Evolutionary conservation across 306 rosid species (phyloP).

Genomic region (Cucumis sativus): Cucumber_9930_V3 NC_026657.2:36669001-36669500

Average conservation of each 20-base stretch:
- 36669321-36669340: slow-evolving; percentile 60
- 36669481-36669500: slow-evolving; percentile 42
- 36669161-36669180: slow-evolving; percentile 25
- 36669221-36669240: slow-evolving; percentile 44
- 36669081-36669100: slow-evolving; percentile 80
- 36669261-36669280: slow-evolving; percentile 57
- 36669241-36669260: slow-evolving; percentile 38
- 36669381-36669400: slow-evolving; percentile 58
- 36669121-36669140: slow-evolving; percentile 46
- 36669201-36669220: slow-evolving; percentile 69
- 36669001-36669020: slow-evolving; percentile 52
- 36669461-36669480: slow-evolving; percentile 51
- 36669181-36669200: slow-evolving; percentile 53
- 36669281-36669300: slow-evolving; percentile 48
- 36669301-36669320: slow-evolving; percentile 57
- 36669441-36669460: slow-evolving; percentile 43
- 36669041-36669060: slow-evolving; percentile 54
- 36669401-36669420: slow-evolving; percentile 66
- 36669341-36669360: slow-evolving; percentile 71
- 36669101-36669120: slow-evolving; percentile 66
- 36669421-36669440: slow-evolving; percentile 49
- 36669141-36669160: slow-evolving; percentile 54
- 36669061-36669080: slow-evolving; percentile 60
- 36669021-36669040: slow-evolving; percentile 43
- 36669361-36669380: slow-evolving; percentile 44